These are phyloP conservation scores for Brettanomyces anomalus DNA, from an alignment of 805 yeast genomes.

Conservation along the genomic window DNA sequence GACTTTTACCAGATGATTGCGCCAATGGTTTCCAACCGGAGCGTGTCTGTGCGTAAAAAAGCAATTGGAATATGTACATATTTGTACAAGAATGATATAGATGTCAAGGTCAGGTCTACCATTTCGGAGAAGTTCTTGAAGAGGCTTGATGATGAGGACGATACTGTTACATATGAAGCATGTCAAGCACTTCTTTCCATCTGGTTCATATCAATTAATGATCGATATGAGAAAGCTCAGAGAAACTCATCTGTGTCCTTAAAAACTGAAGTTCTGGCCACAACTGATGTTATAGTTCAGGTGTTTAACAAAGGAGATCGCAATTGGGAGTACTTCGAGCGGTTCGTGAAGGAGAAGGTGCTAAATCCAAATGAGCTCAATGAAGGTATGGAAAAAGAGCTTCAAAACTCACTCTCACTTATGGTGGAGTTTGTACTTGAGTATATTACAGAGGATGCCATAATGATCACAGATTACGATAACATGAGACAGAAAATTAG, in stretches of 20 bases:
- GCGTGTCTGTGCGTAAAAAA: constrained; percentile 55
- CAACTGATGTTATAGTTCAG: constrained; percentile 23
- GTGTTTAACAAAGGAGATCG: constrained; percentile 29
- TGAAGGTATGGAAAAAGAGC: constrained; percentile 5
- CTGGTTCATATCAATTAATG: constrained; percentile 23
- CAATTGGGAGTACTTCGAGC: constrained; percentile 36
- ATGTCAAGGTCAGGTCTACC: constrained; percentile 26
- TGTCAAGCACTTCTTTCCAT: constrained; percentile 27
- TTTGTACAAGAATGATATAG: constrained; percentile 33
- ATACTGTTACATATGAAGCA: constrained; percentile 35
- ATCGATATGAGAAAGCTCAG: background rate
- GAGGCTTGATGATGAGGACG: constrained; percentile 66
- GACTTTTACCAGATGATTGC: constrained; percentile 43
- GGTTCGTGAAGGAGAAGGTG: constrained; percentile 37
- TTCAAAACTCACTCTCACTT: constrained; percentile 15
- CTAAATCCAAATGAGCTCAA: constrained; percentile 23
- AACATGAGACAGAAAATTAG: constrained; percentile 21
- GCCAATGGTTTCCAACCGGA: constrained; percentile 45
- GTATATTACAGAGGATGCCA: constrained; percentile 26
- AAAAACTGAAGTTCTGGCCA: background rate
- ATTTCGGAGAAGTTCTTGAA: constrained; percentile 45
- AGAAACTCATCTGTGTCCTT: background rate
- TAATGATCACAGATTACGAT: constrained; percentile 14
- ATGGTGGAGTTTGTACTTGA: constrained; percentile 31
- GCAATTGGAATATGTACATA: constrained; percentile 43